Percentiles rank a stretch among this genome's conserved stretches.
Evolutionary conservation across 2,329 filamentous ascomycete species (phyloP).

Genomic region (Hymenotorrendiella dingleyae): DNA sequence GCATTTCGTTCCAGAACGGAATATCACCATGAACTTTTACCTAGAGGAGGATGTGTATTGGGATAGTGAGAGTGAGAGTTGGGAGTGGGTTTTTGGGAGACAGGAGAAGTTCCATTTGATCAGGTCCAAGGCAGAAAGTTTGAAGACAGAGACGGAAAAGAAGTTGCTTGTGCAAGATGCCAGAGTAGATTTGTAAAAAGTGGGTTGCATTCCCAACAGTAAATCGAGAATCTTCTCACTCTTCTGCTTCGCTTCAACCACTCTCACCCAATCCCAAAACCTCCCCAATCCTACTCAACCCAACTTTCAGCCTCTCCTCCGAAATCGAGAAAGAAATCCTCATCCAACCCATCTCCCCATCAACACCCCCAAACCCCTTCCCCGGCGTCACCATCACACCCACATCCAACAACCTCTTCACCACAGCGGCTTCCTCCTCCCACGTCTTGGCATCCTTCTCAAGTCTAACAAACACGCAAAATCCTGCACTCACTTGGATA

Average conservation of each 20-base stretch:
- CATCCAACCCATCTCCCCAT: constrained; percentile 6
- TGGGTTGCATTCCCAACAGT: too few species aligned
- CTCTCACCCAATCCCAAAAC: neutral
- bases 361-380: neutral
- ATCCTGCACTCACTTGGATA: constrained; percentile 2
- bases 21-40: constrained; percentile 40
- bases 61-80: constrained; percentile 33
- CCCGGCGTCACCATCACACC: constrained; percentile 6
- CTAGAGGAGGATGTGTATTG: constrained; percentile 47
- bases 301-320: neutral
- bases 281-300: neutral
- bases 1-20: constrained; percentile 41
- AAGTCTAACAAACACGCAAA: constrained; percentile 5
- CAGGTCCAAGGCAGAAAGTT: too few species aligned
- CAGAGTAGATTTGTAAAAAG: too few species aligned
- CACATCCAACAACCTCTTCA: neutral
- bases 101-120: constrained; percentile 41
- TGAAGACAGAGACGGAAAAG: constrained; percentile 4
- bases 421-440: constrained; percentile 1
- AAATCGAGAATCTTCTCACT: too few species aligned
- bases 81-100: constrained; percentile 44
- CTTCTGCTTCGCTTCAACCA: too few species aligned
- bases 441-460: neutral
- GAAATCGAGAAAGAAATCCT: constrained; percentile 6
- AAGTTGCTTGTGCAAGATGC: too few species aligned